These are phyloP conservation scores for Phaseolus coccineus DNA, from an alignment of 331 rosid genomes.

Conservation along the genomic window DNA sequence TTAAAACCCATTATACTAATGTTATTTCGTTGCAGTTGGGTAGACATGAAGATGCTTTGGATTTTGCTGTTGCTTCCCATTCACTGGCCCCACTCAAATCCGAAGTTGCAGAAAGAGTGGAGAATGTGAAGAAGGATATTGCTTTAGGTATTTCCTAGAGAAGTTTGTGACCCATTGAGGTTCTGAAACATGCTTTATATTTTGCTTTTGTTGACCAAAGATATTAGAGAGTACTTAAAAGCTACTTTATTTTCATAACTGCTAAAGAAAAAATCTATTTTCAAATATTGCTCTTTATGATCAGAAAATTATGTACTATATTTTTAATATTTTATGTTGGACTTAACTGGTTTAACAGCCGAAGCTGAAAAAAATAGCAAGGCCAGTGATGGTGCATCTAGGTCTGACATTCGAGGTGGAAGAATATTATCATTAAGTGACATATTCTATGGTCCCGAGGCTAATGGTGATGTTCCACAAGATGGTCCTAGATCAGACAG, in stretches of 20 bases:
- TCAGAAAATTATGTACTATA: constrained; percentile 18
- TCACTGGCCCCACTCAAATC: constrained; percentile 70
- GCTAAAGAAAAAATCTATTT: neutral
- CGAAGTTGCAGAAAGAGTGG: constrained; percentile 80
- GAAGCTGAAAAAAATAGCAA: constrained; percentile 73
- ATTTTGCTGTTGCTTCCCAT: constrained; percentile 79
- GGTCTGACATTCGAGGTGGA: constrained; percentile 74
- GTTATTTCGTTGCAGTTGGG: constrained; percentile 72
- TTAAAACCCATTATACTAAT: constrained; percentile 29
- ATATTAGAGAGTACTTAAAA: neutral
- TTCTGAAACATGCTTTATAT: constrained; percentile 20
- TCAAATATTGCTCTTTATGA: neutral
- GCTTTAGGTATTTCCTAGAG: constrained; percentile 66
- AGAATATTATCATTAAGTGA: constrained; percentile 80
- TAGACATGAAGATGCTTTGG: constrained; percentile 85
- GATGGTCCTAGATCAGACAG: constrained; percentile 93
- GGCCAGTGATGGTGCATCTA: constrained; percentile 64
- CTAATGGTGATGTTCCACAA: constrained; percentile 81
- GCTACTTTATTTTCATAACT: constrained; percentile 7
- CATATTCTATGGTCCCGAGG: constrained; percentile 82
- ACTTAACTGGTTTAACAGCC: constrained; percentile 61
- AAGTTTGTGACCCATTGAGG: constrained; percentile 14
- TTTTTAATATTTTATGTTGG: constrained; percentile 22
- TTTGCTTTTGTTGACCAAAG: constrained; percentile 15
- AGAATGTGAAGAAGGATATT: constrained; percentile 69